phyloP scores from a whole-genome alignment of 108 stramenopile species.

The Ochromonas danica region DNA sequence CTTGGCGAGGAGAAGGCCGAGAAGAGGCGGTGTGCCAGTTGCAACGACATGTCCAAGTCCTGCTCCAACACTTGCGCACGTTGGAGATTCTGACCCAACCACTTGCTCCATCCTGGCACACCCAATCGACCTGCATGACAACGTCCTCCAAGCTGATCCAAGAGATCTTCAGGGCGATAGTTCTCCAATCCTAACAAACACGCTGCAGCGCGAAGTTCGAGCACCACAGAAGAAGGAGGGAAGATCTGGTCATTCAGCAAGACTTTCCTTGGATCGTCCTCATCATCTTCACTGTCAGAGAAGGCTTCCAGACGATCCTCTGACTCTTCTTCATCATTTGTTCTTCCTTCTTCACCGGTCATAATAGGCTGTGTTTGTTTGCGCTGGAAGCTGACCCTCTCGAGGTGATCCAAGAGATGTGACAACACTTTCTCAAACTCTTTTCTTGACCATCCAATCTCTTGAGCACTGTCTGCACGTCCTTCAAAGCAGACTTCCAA shows the following conservation, averaged over 20 bases:
- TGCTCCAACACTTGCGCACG: not conserved
- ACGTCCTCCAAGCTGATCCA: not conserved
- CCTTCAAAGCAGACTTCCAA: no score
- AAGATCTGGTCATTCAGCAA: not conserved
- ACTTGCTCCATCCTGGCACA: not conserved
- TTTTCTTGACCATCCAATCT: not conserved
- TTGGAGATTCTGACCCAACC: not conserved
- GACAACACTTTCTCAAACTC: not conserved
- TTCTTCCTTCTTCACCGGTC: not conserved
- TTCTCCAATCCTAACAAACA: not conserved
- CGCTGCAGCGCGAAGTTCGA: not conserved
- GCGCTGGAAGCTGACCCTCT: not conserved
- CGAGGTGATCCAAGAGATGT: not conserved
- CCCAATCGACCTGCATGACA: not conserved
- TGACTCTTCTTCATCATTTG: not conserved
- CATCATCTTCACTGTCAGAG: not conserved
- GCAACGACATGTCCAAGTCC: not conserved
- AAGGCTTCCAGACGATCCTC: not conserved
- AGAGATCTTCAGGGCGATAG: not conserved
- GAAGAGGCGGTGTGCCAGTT: not conserved
- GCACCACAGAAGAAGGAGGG: slow-evolving; percentile 16
- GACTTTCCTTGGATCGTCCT: not conserved
- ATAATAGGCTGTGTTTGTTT: not conserved
- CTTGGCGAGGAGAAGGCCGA: no score
- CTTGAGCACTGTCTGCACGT: not conserved